A percentile compares a stretch with the other conserved stretches of the same genome.
These are phyloP conservation scores for Boletus insuetus DNA, from an alignment of 768 basidiomycete genomes.

Conservation along the genomic window DNA sequence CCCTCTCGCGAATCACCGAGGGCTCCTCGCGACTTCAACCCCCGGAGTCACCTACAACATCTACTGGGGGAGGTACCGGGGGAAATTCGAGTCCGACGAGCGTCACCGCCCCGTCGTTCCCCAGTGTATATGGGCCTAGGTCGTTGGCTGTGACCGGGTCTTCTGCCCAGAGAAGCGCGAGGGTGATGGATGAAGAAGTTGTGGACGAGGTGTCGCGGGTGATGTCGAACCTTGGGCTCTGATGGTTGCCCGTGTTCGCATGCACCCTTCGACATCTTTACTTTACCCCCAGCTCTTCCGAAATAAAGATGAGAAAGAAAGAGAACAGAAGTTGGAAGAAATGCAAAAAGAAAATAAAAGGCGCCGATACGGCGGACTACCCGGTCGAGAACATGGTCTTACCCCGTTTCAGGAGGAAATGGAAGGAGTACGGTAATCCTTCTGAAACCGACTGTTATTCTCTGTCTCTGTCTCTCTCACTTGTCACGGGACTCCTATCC, in stretches of 20 bases:
- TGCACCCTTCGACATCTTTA: slow-evolving; percentile 4
- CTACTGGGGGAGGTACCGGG: slow-evolving; percentile 66
- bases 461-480: slow-evolving; percentile 17
- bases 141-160: slow-evolving; percentile 45
- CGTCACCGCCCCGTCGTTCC: slow-evolving; percentile 75
- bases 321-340: slow-evolving; percentile 7
- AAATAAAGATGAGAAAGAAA: slow-evolving; percentile 4
- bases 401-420: slow-evolving; percentile 19
- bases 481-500: slow-evolving; percentile 28
- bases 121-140: slow-evolving; percentile 78
- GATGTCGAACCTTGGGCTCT: slow-evolving; percentile 72
- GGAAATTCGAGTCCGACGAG: slow-evolving; percentile 80
- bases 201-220: slow-evolving; percentile 74
- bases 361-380: slow-evolving; percentile 16
- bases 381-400: slow-evolving; percentile 21
- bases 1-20: slow-evolving; percentile 79
- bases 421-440: slow-evolving; percentile 18
- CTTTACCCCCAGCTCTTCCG: slow-evolving; percentile 8
- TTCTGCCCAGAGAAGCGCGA: slow-evolving; percentile 41
- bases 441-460: slow-evolving; percentile 17
- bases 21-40: slow-evolving; percentile 56
- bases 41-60: slow-evolving; percentile 80
- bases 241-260: slow-evolving; percentile 20
- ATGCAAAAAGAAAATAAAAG: background rate
- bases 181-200: slow-evolving; percentile 49